These are phyloP conservation scores for Parascedosporium putredinis DNA, from an alignment of 2,329 filamentous ascomycete species.

Conservation along the genomic window DNA sequence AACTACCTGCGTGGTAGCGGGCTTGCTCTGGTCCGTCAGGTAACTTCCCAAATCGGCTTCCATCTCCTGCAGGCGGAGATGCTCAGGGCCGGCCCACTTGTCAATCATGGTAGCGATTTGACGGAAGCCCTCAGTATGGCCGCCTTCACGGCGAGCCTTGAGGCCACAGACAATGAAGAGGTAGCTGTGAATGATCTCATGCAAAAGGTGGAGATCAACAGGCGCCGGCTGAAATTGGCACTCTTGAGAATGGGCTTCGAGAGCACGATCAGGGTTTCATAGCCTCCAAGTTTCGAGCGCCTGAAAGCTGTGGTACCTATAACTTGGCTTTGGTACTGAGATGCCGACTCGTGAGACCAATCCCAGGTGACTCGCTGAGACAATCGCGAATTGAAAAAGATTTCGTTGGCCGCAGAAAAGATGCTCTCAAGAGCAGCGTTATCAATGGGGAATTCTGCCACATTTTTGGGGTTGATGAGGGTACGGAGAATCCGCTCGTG, in stretches of 20 bases:
- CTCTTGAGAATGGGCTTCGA: conserved; percentile 48
- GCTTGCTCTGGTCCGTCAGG: conserved; percentile 18
- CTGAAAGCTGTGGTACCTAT: conserved; percentile 54
- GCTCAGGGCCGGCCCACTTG: conserved; percentile 45
- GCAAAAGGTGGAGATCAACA: conserved; percentile 56
- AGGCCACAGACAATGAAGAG: conserved; percentile 53
- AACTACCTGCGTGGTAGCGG: no score
- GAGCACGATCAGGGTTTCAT: conserved; percentile 52
- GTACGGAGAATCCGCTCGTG: conserved; percentile 47
- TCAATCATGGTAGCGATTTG: conserved; percentile 51
- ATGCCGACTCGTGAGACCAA: conserved; percentile 42
- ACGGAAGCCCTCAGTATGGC: conserved; percentile 50
- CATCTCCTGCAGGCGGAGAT: conserved; percentile 46
- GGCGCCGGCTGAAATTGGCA: conserved; percentile 44
- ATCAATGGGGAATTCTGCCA: conserved; percentile 42
- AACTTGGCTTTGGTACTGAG: conserved; percentile 42
- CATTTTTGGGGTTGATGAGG: conserved; percentile 41
- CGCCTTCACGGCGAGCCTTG: conserved; percentile 41
- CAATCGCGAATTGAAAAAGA: conserved; percentile 50
- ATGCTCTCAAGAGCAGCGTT: conserved; percentile 46
- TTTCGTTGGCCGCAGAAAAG: conserved; percentile 49
- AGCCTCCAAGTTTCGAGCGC: conserved; percentile 35
- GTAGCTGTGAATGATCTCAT: conserved; percentile 59
- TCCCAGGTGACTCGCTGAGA: conserved; percentile 50
- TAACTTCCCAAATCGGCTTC: conserved; percentile 52